phyloP scores from a whole-genome alignment of 371 early-diverging fungal genomes.

The Furculomyces boomerangus region DNA sequence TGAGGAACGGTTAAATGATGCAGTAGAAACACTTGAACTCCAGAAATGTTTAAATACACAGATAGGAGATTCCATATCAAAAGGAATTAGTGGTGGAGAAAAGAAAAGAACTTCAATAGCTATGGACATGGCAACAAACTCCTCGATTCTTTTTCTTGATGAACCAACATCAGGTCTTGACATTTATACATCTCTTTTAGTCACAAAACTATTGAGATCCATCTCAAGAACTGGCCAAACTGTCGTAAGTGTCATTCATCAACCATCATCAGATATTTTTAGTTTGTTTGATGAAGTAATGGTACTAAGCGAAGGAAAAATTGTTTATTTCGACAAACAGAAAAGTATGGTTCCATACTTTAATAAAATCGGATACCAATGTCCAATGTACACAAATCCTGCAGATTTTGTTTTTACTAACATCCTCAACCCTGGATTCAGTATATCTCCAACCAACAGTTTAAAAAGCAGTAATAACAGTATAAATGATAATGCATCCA shows the following conservation, averaged over 20 bases:
- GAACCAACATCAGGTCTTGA: conserved; percentile 90
- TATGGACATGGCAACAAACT: conserved; percentile 73
- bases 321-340: conserved; percentile 34
- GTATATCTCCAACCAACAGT: background rate
- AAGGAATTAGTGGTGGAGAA: conserved; percentile 76
- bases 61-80: conserved; percentile 53
- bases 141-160: conserved; percentile 80
- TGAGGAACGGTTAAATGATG: conserved; percentile 42
- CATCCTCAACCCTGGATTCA: conserved; percentile 5
- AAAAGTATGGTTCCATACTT: conserved; percentile 28
- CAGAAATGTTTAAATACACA: conserved; percentile 53
- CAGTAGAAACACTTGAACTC: conserved; percentile 58
- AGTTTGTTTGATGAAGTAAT: conserved; percentile 38
- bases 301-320: conserved; percentile 33
- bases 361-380: conserved; percentile 26
- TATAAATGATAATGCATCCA: background rate
- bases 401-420: conserved; percentile 41
- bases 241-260: conserved; percentile 41
- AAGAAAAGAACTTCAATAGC: conserved; percentile 72
- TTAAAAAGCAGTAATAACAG: background rate
- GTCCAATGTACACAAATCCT: conserved; percentile 45
- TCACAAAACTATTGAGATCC: conserved; percentile 33
- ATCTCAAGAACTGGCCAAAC: conserved; percentile 41
- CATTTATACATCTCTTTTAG: conserved; percentile 42
- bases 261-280: conserved; percentile 42